Evolutionary conservation across 495 filamentous ascomycete species (phyloP), one percentile per base, ranked within the genome.

Genomic region (Neurospora terricola): DNA sequence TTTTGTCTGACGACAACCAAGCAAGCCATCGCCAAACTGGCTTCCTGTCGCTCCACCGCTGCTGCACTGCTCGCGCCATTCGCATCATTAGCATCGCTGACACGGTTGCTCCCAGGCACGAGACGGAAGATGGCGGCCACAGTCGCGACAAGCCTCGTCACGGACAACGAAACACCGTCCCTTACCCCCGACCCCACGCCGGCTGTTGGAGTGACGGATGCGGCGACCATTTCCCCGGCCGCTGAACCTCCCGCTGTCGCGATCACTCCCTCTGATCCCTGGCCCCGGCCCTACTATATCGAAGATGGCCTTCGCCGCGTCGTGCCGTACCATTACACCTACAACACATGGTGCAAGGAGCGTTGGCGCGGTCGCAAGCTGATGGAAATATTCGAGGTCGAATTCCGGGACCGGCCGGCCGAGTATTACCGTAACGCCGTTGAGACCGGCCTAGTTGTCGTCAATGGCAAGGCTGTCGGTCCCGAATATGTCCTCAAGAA

Each of bases 371-470:
- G 90, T 71, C 85, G 91, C 37, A 82, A 85, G 54, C 79, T 97
- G 36, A 83, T 96, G 69, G 92, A 97, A 38, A 90, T 97, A 66
- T 97, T 97, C 79, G 83, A 86, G 34, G 88, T 87, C 74, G 94
- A 97, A 80, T 97, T 98, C 79, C 87, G 94, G 72, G 94, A 99
- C 83, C 87, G 95, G 14, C 89, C 93, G 7, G 77, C 89, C 34
- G 91, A 94, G 76, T 99, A 99, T 79, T 99, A 99, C 83, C 82
- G 88, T 85, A 86, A 91, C 72, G 93, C 94, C 43, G 94, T 99
- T 75, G 88, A 92, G 79, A 82, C 83, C 1, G 96, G 95, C 68
- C 86, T 86, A 69, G 90, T 97, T 39, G 81, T 84, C 12, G 86
- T 97, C 45, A 92, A 94, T 78, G 92, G 92, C 38, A 89, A 92